Percentiles rank a stretch among this genome's conserved stretches.
These are phyloP conservation scores for Sisymbrium irio DNA, from an alignment of 345 rosid genomes.

Conservation along the genomic window DNA sequence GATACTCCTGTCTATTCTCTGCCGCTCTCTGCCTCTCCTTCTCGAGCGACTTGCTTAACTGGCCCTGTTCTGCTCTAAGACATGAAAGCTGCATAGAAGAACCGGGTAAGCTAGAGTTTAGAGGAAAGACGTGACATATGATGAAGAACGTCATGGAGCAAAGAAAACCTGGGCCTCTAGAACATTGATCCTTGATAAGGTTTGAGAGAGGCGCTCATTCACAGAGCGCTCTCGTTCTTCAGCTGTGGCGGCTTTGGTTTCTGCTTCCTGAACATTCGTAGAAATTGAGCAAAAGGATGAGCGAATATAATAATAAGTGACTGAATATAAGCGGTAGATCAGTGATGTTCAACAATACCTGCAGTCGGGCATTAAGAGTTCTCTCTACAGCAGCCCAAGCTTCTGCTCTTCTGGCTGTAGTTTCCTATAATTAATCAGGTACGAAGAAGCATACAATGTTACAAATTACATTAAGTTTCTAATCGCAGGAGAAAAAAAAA, in stretches of 20 bases:
- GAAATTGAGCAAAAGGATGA: constrained; percentile 9
- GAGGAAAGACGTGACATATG: constrained; percentile 4
- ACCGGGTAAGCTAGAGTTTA: constrained; percentile 34
- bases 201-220: constrained; percentile 92
- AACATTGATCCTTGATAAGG: constrained; percentile 90
- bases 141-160: constrained; percentile 22
- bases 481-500: constrained; percentile 10
- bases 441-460: constrained; percentile 13
- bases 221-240: constrained; percentile 93
- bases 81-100: constrained; percentile 74
- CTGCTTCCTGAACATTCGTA: constrained; percentile 70
- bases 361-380: constrained; percentile 77
- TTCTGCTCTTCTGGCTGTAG: constrained; percentile 83
- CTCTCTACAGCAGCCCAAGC: constrained; percentile 99
- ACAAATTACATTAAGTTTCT: not conserved
- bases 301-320: not conserved
- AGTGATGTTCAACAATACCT: constrained; percentile 49
- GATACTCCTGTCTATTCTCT: constrained; percentile 94
- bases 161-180: constrained; percentile 90
- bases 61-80: constrained; percentile 93
- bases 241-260: constrained; percentile 83
- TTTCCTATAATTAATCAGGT: constrained; percentile 58
- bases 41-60: constrained; percentile 88
- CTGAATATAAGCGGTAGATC: constrained; percentile 1
- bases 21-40: constrained; percentile 99